phyloP scores from a whole-genome alignment of 2,329 filamentous ascomycete genomes.

The Colletotrichum sp. region DNA sequence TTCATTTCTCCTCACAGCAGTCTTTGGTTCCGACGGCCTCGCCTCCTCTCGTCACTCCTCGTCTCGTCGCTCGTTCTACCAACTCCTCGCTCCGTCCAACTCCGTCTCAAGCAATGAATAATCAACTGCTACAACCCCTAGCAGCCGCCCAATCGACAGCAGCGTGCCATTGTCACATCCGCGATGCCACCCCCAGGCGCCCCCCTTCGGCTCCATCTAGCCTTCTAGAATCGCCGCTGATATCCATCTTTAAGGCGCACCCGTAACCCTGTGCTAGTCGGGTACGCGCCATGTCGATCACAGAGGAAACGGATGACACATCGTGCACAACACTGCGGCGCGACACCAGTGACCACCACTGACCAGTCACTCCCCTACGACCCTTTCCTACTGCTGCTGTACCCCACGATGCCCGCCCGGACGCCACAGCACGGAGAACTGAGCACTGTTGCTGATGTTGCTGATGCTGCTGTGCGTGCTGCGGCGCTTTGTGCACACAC shows the following conservation, averaged over 20 bases:
- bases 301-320: conserved; percentile 11
- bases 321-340: not conserved
- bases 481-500: not conserved
- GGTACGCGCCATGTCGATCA: not conserved
- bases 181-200: conserved; percentile 2
- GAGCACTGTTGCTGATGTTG: not conserved
- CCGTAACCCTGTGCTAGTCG: not conserved
- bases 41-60: not conserved
- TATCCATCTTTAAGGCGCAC: not conserved
- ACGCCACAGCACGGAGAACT: not conserved
- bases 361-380: not conserved
- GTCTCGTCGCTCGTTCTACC: not conserved
- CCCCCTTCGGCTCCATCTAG: not conserved
- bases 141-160: not conserved
- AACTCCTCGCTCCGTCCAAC: not conserved
- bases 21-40: not conserved
- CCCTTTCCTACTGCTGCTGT: not conserved
- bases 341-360: not conserved
- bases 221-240: not conserved
- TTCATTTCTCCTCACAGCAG: not conserved
- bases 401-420: conserved; percentile 6
- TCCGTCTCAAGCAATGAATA: conserved; percentile 3
- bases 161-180: not conserved
- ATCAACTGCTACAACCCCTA: not conserved
- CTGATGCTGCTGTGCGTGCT: not conserved